Evolutionary conservation across 805 yeast species (phyloP), one percentile per base, ranked within the genome.

Genomic region (Cyberlindnera veronae): DNA sequence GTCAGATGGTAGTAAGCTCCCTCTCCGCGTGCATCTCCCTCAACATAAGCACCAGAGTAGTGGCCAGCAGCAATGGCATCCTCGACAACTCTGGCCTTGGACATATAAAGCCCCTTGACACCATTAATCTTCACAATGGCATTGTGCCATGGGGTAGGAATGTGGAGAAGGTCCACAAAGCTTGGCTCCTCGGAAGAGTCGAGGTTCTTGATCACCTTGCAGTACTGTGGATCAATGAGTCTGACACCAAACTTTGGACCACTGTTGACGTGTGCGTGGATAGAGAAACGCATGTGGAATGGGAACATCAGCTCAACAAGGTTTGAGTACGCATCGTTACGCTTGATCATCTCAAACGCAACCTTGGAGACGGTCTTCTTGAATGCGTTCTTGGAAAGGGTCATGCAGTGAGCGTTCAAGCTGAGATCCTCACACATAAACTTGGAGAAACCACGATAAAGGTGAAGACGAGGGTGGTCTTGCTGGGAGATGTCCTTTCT

Each of bases 111-210:
- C 14, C 42, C 45, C 5, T 60, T 53, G 26, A 57, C 54, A 23
- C 67, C 69, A 29, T 64, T 66, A 38, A 71, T 55, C 36, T 63
- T 60, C 17, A 74, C 70, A 13, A 77, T 68, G 37, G 76, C 63
- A 47, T 78, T 78, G 57, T 77, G 83, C 83, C 83, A 78, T 33
- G 83, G 83, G 0, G 83, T 77, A 36, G 83, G 83, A 42, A 77
- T 76, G 54, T 78, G 84, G 41, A 77, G 65, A 45, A 74, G 61
- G 46, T 75, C 81, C 32, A 71, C 76, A 51, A 62, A 68, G 17
- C 52, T 52, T 3, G 77, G 81, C 35, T 71, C 72, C 13, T 52
- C 61, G 20, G 52, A 36, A 19, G 57, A 59, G 20, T 60, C 61
- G 23, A 76, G 56, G 12, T 71, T 62, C 34, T 62, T 66, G 13